Conservation (phyloP, 345 rosid species). For the Erodium maritimum region DNA sequence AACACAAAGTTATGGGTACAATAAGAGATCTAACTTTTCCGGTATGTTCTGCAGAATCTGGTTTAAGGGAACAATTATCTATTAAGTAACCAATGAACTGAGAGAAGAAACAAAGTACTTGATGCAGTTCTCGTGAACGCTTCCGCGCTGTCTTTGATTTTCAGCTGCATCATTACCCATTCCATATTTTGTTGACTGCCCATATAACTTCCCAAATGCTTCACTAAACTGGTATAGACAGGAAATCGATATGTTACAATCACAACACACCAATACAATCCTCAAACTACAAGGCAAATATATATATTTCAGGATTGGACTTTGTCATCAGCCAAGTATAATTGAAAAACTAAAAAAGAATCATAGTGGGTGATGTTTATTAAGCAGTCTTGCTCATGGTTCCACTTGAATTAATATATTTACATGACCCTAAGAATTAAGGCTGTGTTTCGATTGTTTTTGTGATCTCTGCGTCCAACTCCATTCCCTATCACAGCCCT, state of each 20-base stretch:
- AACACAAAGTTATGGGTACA: neutral
- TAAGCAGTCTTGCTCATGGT: no score
- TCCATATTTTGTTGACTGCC: slow-evolving; percentile 73
- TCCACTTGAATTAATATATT: no score
- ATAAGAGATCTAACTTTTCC: neutral
- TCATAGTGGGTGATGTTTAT: neutral
- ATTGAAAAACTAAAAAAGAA: no score
- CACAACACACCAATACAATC: neutral
- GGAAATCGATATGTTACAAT: neutral
- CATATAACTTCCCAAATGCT: slow-evolving; percentile 90
- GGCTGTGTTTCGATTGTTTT: no score
- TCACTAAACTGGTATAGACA: slow-evolving; percentile 53
- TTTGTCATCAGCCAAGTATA: no score
- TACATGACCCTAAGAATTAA: no score
- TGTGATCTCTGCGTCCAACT: no score
- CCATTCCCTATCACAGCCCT: no score
- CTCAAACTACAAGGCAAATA: no score
- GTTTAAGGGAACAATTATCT: neutral
- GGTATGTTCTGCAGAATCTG: no score
- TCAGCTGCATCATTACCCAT: slow-evolving; percentile 46
- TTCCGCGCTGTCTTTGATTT: slow-evolving; percentile 47
- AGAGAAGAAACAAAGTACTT: slow-evolving; percentile 26
- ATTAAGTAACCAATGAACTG: neutral
- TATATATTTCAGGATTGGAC: neutral
- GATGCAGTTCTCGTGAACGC: slow-evolving; percentile 80